Base-by-base conservation (phyloP, 345 rosid genomes). In the Salix exigua region DNA sequence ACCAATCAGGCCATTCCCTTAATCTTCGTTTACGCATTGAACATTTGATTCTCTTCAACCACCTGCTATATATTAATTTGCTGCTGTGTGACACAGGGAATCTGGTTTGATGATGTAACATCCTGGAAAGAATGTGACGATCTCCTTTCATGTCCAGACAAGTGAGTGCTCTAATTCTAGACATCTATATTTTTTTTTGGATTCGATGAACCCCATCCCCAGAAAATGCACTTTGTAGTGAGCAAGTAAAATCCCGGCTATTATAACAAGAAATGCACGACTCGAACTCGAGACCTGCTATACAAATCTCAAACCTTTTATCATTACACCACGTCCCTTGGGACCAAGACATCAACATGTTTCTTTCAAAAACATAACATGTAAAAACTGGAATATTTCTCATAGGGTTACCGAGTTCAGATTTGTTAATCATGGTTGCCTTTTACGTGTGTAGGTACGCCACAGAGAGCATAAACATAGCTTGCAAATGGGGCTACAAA, bases 401-500 rank as follows among this genome's bases (percentile, higher is more conserved):
- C 51, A 46, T 14, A 14, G 14, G 18, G 51, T 46, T 46, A 46
- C 51, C 4, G 4, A 14, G 17, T 46, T 44, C 50, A 14, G 51
- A 46, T 46, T 46, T 46, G 1, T 46, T 46, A 46, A 46, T 46
- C 51, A 46, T 46, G 51, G 18, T 4, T 46, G 19, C 19, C 51
- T 46, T 33, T 7, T 6, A 40, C 12, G 5, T 16, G 2, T 48
- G 44, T 26, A 91, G 97, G 73, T 95, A 95, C 81, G 97, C 99
- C 2, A 70, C 81, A 1, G 99, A 95, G 82, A 91, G 99, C 82
- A 87, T 95, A 78, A 80, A 83, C 77, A 73, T 91, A 19, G 97
- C 99, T 80, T 95, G 99, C 88, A 89, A 95, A 84, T 95, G 89
- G 90, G 99, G 91, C 48, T 93, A 95, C 88, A 86, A 88, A 77